A percentile compares a stretch with the other conserved stretches of the same genome.
Evolutionary conservation across 2,329 filamentous ascomycete genomes (phyloP).

Genomic region (Penicillium sp.): DNA sequence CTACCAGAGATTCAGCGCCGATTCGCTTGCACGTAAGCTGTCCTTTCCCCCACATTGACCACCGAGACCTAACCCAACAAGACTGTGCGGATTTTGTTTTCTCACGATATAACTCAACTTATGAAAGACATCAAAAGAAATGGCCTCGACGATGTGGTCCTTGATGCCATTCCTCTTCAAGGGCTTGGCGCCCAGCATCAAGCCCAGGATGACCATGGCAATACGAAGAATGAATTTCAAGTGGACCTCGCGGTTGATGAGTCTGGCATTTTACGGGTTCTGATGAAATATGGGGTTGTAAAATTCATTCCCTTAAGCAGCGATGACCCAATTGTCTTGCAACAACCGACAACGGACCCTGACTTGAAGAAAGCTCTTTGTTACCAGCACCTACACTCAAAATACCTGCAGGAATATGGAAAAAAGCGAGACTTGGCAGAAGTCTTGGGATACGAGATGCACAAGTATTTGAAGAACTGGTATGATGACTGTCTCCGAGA

Average conservation of each 20-base stretch:
- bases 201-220: background rate
- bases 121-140: constrained; percentile 3
- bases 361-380: constrained; percentile 3
- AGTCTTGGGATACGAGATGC: background rate
- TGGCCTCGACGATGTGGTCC: background rate
- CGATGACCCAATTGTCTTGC: constrained; percentile 1
- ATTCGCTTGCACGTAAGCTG: background rate
- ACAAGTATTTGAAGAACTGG: background rate
- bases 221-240: background rate
- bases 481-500: background rate
- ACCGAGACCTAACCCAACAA: background rate
- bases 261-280: background rate
- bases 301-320: background rate
- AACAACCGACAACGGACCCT: background rate
- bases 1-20: background rate
- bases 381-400: background rate
- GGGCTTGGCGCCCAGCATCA: background rate
- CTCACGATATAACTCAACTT: background rate
- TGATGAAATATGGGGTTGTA: background rate
- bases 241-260: background rate
- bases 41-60: background rate
- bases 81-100: constrained; percentile 1
- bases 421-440: background rate
- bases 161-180: background rate
- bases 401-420: background rate